Base-by-base conservation (phyloP, 495 filamentous ascomycete species). In the Talaromyces stipitatus region DNA sequence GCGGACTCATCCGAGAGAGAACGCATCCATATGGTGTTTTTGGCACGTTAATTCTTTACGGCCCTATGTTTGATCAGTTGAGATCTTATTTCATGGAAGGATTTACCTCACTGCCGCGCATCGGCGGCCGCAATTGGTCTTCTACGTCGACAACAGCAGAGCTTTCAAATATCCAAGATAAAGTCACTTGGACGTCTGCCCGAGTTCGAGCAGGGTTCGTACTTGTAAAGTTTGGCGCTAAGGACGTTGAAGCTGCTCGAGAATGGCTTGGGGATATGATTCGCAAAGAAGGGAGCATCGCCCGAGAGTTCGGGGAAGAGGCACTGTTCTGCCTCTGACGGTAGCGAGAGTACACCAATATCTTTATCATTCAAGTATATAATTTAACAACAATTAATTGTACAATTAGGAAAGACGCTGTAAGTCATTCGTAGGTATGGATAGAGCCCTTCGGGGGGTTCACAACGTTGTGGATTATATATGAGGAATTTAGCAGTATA, bases 171-270 rank as follows among this genome's bases (percentile, higher is more conserved):
- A 76, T 72, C 58, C 67, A 70, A 20, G 76, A 82, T 54, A 77
- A 79, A 51, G 66, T 92, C 6, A 76, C 95, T 0, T 98, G 92
- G 90, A 96, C 91, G 20, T 91, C 89, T 14, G 87, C 91, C 22
- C 80, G 78, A 30, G 83, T 95, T 26, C 80, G 92, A 7, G 74
- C 71, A 8, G 90, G 90, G 1, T 95, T 90, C 61, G 85, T 92
- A 8, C 77, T 97, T 20, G 86, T 97, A 23, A 98, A 97, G 72
- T 94, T 97, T 66, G 81, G 80, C 3, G 85, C 85, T 1, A 69
- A 64, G 59, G 79, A 79, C 46, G 77, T 87, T 30, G 83, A 88
- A 56, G 79, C 82, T 1, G 84, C 81, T 32, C 79, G 78, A 59
- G 66, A 71, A 38, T 89, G 86, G 83, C 63, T 89, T 48, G 76